Base-by-base conservation (phyloP, 2,329 filamentous ascomycete species). In the Fusarium pilosicola region DNA sequence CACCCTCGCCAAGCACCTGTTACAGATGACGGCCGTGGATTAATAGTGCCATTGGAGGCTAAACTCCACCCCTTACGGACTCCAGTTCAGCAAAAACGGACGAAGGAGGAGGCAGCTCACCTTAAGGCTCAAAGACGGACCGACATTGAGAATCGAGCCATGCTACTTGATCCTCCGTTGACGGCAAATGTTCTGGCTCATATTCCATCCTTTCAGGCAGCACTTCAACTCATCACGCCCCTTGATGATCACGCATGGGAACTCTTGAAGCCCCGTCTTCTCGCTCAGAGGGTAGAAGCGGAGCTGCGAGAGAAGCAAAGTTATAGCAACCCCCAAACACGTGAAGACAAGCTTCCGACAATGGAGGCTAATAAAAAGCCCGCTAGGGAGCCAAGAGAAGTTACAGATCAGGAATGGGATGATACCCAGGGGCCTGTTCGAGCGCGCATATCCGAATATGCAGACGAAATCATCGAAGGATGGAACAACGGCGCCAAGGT, bases 181-280 rank as follows among this genome's bases (percentile, higher is more conserved):
- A 83, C 85, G 55, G 83, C 90, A 44, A 86, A 86, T 73, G 85
- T 93, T 46, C 84, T 95, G 65, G 87, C 87, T 62, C 90, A 92
- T 77, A 93, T 94, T 81, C 88, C 92, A 52, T 90, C 92, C 3
- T 96, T 94, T 80, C 89, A 92, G 78, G 92, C 92, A 42, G 91
- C 93, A 36, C 87, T 93, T 51, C 89, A 93, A 71, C 92, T 94
- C 42, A 88, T 89, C 15, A 86, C 88, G 30, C 90, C 91, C 26
- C 84, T 96, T 75, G 91, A 89, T 72, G 92, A 94, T 67, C 84
- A 86, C 62, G 89, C 91, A 7, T 96, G 93, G 93, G 87, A 89
- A 57, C 83, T 92, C 59, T 84, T 95, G 41, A 90, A 90, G 75
- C 90, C 91, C 55, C 90, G 91, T 67, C 84, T 96, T 20, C 81